Evolutionary conservation across 345 rosid species (phyloP).

Genomic region (Eucalyptus cloeziana): DNA sequence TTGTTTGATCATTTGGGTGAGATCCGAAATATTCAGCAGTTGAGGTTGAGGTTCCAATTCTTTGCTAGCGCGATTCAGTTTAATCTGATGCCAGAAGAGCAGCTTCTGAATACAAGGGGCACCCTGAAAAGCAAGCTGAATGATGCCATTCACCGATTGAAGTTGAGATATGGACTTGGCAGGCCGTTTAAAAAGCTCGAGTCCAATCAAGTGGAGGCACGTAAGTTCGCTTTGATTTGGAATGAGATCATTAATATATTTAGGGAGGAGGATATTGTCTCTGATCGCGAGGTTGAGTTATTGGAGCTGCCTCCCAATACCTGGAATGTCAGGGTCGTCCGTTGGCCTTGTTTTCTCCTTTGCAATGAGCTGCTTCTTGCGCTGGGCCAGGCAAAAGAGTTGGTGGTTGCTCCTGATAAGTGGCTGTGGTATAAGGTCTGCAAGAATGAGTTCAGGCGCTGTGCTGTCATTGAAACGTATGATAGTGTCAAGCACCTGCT

Average conservation of each 20-base stretch:
- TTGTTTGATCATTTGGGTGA: slow-evolving; percentile 90
- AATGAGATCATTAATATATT: slow-evolving; percentile 76
- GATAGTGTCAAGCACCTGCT: slow-evolving; percentile 70
- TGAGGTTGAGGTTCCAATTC: slow-evolving; percentile 93
- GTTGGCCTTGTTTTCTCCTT: slow-evolving; percentile 94
- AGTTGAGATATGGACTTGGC: slow-evolving; percentile 93
- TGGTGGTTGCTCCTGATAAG: slow-evolving; percentile 89
- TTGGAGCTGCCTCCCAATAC: slow-evolving; percentile 84
- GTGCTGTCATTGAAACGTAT: slow-evolving; percentile 86
- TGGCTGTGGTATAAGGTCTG: slow-evolving; percentile 94
- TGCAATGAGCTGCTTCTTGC: slow-evolving; percentile 97
- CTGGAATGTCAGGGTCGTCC: slow-evolving; percentile 81
- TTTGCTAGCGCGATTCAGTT: slow-evolving; percentile 97
- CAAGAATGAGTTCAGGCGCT: slow-evolving; percentile 88
- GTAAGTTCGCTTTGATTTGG: slow-evolving; percentile 91
- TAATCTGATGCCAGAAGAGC: slow-evolving; percentile 95
- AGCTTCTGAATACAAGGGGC: slow-evolving; percentile 71
- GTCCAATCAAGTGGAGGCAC: slow-evolving; percentile 91
- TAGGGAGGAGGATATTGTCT: slow-evolving; percentile 96
- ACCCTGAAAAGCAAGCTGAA: slow-evolving; percentile 66
- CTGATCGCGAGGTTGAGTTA: slow-evolving; percentile 81
- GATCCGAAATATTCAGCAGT: slow-evolving; percentile 79
- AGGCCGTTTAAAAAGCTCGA: slow-evolving; percentile 87
- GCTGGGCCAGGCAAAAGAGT: slow-evolving; percentile 86
- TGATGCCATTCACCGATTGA: slow-evolving; percentile 75